Percentiles rank a stretch among this genome's conserved stretches.
Conservation (phyloP, 441 rosid genomes). For the Populus hybrid region DNA sequence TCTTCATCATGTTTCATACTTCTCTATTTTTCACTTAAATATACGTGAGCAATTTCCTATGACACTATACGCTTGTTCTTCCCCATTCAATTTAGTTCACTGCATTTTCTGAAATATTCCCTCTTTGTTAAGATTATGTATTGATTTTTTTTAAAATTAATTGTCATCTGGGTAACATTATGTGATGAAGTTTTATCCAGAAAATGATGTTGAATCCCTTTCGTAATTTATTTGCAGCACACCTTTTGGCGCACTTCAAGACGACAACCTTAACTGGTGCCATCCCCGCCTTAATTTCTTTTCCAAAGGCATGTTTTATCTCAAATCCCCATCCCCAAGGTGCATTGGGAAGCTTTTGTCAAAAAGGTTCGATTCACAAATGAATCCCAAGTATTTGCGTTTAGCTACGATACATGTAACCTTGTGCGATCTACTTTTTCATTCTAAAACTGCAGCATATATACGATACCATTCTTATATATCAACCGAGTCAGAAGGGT, state of each 20-base stretch:
- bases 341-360: background rate
- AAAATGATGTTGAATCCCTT: background rate
- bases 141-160: background rate
- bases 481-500: slow-evolving; percentile 12
- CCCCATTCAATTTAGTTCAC: background rate
- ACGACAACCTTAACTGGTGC: background rate
- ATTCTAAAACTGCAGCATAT: background rate
- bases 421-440: background rate
- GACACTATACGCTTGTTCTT: background rate
- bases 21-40: background rate
- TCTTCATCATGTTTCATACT: background rate
- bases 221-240: slow-evolving; percentile 12
- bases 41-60: background rate
- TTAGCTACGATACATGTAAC: background rate
- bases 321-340: slow-evolving; percentile 3
- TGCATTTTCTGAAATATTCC: background rate
- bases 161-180: background rate
- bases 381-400: background rate
- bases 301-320: slow-evolving; percentile 11
- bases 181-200: background rate
- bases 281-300: background rate
- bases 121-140: background rate
- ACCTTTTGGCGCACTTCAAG: slow-evolving; percentile 18
- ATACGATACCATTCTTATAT: background rate
- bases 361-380: no score